A percentile compares a stretch with the other conserved stretches of the same genome.
Conservation (phyloP, 2,329 filamentous ascomycete genomes). For the Lojkania enalia region DNA sequence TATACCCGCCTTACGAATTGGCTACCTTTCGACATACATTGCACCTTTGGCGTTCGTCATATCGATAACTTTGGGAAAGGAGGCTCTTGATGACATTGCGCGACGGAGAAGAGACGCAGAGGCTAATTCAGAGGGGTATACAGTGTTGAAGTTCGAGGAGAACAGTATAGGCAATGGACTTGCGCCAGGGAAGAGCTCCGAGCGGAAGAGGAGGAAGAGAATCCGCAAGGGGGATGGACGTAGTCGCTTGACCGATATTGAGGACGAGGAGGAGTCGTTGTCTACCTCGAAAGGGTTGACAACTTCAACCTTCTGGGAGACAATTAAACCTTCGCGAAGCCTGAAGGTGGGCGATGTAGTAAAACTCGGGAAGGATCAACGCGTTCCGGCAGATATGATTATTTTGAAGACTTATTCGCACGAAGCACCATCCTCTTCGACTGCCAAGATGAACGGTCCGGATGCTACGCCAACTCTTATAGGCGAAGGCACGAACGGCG, state of each 20-base stretch:
- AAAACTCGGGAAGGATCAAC: conserved; percentile 87
- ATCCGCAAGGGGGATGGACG: conserved; percentile 40
- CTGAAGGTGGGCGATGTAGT: conserved; percentile 95
- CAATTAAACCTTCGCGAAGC: conserved; percentile 80
- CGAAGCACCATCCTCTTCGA: conserved; percentile 19
- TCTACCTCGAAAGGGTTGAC: conserved; percentile 40
- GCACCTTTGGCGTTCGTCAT: conserved; percentile 91
- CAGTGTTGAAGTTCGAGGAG: conserved; percentile 72
- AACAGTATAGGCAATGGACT: conserved; percentile 45
- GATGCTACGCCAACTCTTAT: conserved; percentile 22
- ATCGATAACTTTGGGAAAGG: conserved; percentile 89
- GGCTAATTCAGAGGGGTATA: conserved; percentile 90
- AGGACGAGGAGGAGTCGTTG: conserved; percentile 65
- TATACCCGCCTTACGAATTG: conserved; percentile 85
- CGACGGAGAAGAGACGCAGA: conserved; percentile 85
- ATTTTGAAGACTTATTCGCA: conserved; percentile 77
- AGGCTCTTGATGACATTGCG: conserved; percentile 91
- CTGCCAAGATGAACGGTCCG: conserved; percentile 6
- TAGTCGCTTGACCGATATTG: conserved; percentile 64
- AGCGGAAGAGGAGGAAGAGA: conserved; percentile 39
- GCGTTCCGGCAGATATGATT: conserved; percentile 91
- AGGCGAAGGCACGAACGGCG: conserved; percentile 13
- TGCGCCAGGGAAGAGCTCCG: conserved; percentile 33
- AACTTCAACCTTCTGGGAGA: conserved; percentile 63
- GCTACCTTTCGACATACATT: conserved; percentile 92